These are phyloP conservation scores for Globisporangium spinosum DNA, from an alignment of 352 stramenopile species.

Conservation along the genomic window DNA sequence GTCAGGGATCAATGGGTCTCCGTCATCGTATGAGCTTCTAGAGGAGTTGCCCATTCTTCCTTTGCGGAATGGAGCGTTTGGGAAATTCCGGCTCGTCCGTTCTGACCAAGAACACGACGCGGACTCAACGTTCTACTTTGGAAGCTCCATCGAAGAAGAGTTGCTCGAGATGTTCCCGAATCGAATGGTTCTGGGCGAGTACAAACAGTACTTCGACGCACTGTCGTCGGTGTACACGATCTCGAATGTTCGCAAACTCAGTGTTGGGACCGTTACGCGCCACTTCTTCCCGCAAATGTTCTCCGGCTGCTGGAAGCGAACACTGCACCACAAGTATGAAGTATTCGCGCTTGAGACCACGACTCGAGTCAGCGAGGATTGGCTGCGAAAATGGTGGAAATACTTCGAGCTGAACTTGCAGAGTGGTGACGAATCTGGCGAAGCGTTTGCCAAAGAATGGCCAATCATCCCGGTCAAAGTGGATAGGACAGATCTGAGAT, in stretches of 20 bases:
- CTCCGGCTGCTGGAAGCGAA: slow-evolving; percentile 29
- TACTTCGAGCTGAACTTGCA: slow-evolving; percentile 43
- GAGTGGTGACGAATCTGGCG: slow-evolving; percentile 23
- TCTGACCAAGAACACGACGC: slow-evolving; percentile 6
- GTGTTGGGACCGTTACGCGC: slow-evolving; percentile 27
- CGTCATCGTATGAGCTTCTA: slow-evolving; percentile 21
- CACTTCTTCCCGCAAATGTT: slow-evolving; percentile 45
- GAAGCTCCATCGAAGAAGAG: slow-evolving; percentile 40
- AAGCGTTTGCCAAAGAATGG: slow-evolving; percentile 31
- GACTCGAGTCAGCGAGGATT: slow-evolving; percentile 28
- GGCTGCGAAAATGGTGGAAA: slow-evolving; percentile 45
- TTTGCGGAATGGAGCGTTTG: slow-evolving; percentile 42
- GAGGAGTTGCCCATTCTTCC: slow-evolving; percentile 43
- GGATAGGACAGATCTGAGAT: slow-evolving; percentile 21
- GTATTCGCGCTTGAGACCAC: slow-evolving; percentile 28
- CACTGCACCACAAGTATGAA: slow-evolving; percentile 15
- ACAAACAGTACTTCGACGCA: slow-evolving; percentile 43
- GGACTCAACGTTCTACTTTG: slow-evolving; percentile 37
- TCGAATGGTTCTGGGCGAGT: slow-evolving; percentile 34
- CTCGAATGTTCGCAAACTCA: slow-evolving; percentile 44
- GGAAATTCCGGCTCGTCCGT: slow-evolving; percentile 25
- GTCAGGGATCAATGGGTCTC: slow-evolving; percentile 11
- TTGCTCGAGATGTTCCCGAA: slow-evolving; percentile 44
- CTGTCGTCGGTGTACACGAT: slow-evolving; percentile 34
- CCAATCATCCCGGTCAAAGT: slow-evolving; percentile 38